Evolutionary conservation across 2,329 filamentous ascomycete species (phyloP), one percentile per base, ranked within the genome.

Genomic region (Bipolaris bicolor): DNA sequence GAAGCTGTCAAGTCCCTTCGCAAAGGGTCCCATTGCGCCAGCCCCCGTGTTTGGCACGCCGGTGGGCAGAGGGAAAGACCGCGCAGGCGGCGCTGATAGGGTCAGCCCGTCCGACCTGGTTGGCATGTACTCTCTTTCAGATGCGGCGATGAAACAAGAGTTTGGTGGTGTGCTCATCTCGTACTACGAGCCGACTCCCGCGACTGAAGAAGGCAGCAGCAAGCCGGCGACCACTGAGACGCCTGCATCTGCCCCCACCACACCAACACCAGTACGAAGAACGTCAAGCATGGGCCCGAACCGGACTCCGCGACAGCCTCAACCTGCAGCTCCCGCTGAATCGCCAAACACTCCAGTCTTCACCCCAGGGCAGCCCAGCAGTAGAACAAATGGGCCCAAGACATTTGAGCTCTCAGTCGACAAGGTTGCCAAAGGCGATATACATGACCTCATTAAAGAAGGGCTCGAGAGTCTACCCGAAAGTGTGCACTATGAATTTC

Each of bases 131-230:
- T 83, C 76, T 44, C 64, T 78, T 18, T 58, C 76, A 5, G 70
- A 77, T 26, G 58, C 72, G 4, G 53, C 68, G 22, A 78, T 81
- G 20, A 96, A 90, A 88, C 85, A 87, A 59, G 88, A 90, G 54
- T 96, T 92, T 89, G 90, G 90, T 20, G 87, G 90, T 70, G 84
- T 98, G 47, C 88, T 88, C 67, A 79, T 98, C 50, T 85, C 87
- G 18, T 98, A 96, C 77, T 97, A 97, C 68, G 76, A 81, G 50
- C 71, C 78, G 18, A 67, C 77, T n/a, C 56, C 76, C 49, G 57
- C 68, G 40, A 45, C 68, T 24, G 66, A 69, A 22, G 73, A 75
- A 37, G 60, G 39, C 18, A 57, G 43, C 26, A 60, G 44, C 24
- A 71, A 61, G 52, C 55, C 63, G 11, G 46, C 64, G 49, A 49